Percentiles rank a stretch among this genome's conserved stretches.
Evolutionary conservation across 805 yeast species (phyloP).

Genomic region (Starmerella etchellsii): DNA sequence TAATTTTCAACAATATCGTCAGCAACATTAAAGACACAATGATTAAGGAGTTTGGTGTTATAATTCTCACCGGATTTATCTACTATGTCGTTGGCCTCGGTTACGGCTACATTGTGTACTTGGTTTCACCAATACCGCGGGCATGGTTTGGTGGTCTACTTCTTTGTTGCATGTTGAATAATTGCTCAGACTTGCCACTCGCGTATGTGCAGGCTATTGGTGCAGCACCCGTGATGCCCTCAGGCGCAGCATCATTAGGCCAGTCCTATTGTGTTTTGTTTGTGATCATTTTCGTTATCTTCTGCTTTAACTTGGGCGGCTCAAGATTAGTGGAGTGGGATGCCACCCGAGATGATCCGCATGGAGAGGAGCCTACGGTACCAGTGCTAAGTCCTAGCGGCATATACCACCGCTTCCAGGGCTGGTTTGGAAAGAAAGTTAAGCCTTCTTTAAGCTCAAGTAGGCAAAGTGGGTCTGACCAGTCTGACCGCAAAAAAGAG

Average conservation of each 20-base stretch:
- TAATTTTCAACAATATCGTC: conserved; percentile 64
- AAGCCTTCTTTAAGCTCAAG: neutral
- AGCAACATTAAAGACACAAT: conserved; percentile 52
- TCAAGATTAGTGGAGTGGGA: conserved; percentile 59
- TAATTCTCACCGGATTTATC: conserved; percentile 37
- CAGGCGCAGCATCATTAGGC: conserved; percentile 55
- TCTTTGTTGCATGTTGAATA: conserved; percentile 63
- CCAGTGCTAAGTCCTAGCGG: conserved; percentile 15
- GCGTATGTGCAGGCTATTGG: conserved; percentile 61
- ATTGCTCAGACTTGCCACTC: conserved; percentile 71
- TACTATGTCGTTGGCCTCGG: conserved; percentile 36
- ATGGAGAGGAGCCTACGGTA: conserved; percentile 18
- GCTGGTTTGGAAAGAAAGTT: neutral
- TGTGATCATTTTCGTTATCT: conserved; percentile 50
- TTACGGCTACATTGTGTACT: conserved; percentile 31
- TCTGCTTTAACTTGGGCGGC: conserved; percentile 66
- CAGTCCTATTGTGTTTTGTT: conserved; percentile 75
- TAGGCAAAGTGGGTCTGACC: neutral
- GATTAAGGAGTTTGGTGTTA: conserved; percentile 56
- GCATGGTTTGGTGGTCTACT: conserved; percentile 66
- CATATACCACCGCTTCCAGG: neutral
- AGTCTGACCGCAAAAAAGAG: neutral
- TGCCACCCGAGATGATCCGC: conserved; percentile 32
- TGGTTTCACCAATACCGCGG: conserved; percentile 48
- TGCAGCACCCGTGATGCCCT: conserved; percentile 42